Evolutionary conservation across 768 basidiomycete genomes (phyloP), one percentile per base, ranked within the genome.

Genomic region (Crucibulum laeve): DNA sequence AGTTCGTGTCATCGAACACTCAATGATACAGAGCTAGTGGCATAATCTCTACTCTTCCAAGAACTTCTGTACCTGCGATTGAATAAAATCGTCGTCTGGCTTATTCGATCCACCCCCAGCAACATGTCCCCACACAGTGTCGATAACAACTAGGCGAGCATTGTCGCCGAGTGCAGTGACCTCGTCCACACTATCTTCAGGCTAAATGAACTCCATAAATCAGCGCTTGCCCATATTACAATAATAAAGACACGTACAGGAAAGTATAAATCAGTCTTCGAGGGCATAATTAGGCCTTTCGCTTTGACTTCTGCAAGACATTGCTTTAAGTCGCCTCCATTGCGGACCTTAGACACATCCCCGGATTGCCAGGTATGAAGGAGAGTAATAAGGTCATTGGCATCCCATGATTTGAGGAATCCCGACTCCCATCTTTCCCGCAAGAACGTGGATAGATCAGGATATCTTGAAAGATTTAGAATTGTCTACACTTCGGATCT

Each of bases 191-290:
- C 67, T 77, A 48, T 79, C 79, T 49, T 79, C 76, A 1, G 77
- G 77, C 76, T 80, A n/a, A n/a, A n/a, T n/a, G n/a, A n/a, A n/a
- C n/a, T n/a, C n/a, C n/a, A n/a, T n/a, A n/a, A n/a, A n/a, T n/a
- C n/a, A n/a, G n/a, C n/a, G n/a, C n/a, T n/a, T n/a, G n/a, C n/a
- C n/a, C n/a, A n/a, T 43, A n/a, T 40, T 4, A 44, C 30, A 23
- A 13, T 33, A 21, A 46, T 17, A 19, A 30, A n/a, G 22, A 37
- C 3, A 50, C 59, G 26, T 44, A 77, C 75, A n/a, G 79, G 64
- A 55, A 81, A 80, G 53, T 79, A 79, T 28, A 81, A 55, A 49
- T 80, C 79, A 1, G 75, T 79, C 61, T 76, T 77, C 49, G 70
- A 72, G 3, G 79, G 78, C 76, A 80, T 77, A 37, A 80, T 70